These are phyloP conservation scores for Magnolia kwangsiensis DNA, from an alignment of 164 flowering plant genomes.

Conservation along the genomic window DNA sequence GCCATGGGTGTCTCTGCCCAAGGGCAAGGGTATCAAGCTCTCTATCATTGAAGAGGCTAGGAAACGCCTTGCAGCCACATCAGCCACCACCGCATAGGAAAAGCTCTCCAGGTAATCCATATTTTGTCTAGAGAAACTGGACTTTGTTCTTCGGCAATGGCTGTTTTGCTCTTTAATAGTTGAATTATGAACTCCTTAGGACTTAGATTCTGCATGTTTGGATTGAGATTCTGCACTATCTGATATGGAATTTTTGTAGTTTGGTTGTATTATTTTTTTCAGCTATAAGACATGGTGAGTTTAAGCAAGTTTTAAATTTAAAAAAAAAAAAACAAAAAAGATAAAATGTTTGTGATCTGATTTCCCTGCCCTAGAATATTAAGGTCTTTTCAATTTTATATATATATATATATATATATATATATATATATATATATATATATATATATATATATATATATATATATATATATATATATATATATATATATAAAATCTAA, in stretches of 20 bases:
- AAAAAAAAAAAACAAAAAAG: no score
- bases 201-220: neutral
- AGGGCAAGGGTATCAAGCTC: slow-evolving; percentile 43
- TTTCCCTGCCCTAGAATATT: no score
- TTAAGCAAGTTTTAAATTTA: no score
- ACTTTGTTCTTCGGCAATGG: neutral
- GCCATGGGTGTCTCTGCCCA: slow-evolving; percentile 34
- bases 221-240: neutral
- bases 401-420: no score
- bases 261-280: neutral
- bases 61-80: slow-evolving; percentile 24
- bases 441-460: no score
- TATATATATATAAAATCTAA: no score
- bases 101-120: neutral
- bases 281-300: neutral
- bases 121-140: slow-evolving; percentile 2
- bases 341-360: no score
- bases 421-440: no score
- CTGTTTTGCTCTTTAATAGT: neutral
- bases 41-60: no score
- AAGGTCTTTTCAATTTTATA: no score
- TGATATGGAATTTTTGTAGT: neutral
- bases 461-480: no score
- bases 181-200: neutral
- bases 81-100: slow-evolving; percentile 16